Base-by-base conservation (phyloP, 2,329 filamentous ascomycete genomes). In the Trichoderma lentiforme region DNA sequence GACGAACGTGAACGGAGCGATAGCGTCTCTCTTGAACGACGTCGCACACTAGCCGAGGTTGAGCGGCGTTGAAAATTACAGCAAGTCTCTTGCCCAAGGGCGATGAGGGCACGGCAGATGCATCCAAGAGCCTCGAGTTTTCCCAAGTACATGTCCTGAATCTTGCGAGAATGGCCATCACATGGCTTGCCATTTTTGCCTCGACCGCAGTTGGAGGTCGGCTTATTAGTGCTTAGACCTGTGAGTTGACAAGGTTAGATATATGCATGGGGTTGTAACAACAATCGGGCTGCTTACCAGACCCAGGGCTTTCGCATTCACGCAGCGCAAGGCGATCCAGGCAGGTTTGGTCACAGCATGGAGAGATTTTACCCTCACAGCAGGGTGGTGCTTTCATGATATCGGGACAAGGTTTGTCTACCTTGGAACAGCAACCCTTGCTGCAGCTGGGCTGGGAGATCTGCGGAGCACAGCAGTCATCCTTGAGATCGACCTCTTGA, bases 21-120 rank as follows among this genome's bases (percentile, higher is more conserved):
- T 4, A 60, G 32, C 43, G 34, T 28, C 60, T 63, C 24, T 18
- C 8, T 47, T 39, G 60, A 30, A n/a, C 34, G 36, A 24, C 34
- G 24, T n/a, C 60, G 34, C 8, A 28, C 60, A 11, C 24, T 63
- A 6, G 7, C 60, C 12, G 24, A 34, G 9, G 24, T 6, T 12
- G 78, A 75, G 14, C 53, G 65, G 39, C 77, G 75, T 15, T 77
- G 76, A 26, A 76, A 75, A 26, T 77, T 75, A 70, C 86, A 88
- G 79, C 86, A 88, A 0, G 86, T 82, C 73, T 88, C 85, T 70
- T 86, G 81, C 0, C 86, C 86, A 21, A 87, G 80, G 9, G 86
- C 83, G 32, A 88, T 73, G 18, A 89, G 82, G 24, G 85, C 82
- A 21, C 86, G 83, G 72, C 87, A 89, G 73, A 88, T 85, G 76